These are phyloP conservation scores for Saccharomyces hybrid DNA, from an alignment of 1,139 yeast species.

Conservation along the genomic window DNA sequence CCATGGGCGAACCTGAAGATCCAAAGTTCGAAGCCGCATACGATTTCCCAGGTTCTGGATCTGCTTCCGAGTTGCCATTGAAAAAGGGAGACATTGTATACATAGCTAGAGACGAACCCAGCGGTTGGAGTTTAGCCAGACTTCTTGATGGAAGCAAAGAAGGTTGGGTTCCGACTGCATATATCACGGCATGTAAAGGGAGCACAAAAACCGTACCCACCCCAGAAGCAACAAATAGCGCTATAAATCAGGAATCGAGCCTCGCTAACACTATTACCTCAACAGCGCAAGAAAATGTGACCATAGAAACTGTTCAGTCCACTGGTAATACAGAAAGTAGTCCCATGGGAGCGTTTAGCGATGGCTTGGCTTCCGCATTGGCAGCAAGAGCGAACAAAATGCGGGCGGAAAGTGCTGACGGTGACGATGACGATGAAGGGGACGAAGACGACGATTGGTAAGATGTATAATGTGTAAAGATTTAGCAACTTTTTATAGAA, in stretches of 20 bases:
- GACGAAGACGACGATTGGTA: constrained; percentile 47
- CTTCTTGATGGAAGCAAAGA: constrained; percentile 64
- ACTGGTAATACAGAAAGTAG: constrained; percentile 15
- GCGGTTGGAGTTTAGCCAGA: constrained; percentile 92
- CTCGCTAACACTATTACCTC: constrained; percentile 11
- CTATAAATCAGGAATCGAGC: constrained; percentile 1
- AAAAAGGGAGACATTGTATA: constrained; percentile 66
- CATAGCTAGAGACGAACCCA: constrained; percentile 58
- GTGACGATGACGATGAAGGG: constrained; percentile 47
- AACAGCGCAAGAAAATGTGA: constrained; percentile 8
- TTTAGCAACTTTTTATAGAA: neutral
- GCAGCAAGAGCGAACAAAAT: constrained; percentile 77
- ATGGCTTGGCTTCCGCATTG: constrained; percentile 84
- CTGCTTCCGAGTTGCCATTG: constrained; percentile 72
- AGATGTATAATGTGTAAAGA: neutral
- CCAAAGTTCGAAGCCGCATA: constrained; percentile 84
- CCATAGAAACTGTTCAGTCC: constrained; percentile 10
- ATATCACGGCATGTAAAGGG: constrained; percentile 54
- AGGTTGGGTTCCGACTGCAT: constrained; percentile 97
- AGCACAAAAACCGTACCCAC: constrained; percentile 3
- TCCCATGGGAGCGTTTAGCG: constrained; percentile 48
- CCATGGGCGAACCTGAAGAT: constrained; percentile 49
- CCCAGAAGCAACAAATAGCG: constrained; percentile 8
- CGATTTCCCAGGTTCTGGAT: constrained; percentile 82
- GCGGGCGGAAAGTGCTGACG: constrained; percentile 65